Base-by-base conservation (phyloP, 495 filamentous ascomycete species). In the Penicillium bovifimosum region DNA sequence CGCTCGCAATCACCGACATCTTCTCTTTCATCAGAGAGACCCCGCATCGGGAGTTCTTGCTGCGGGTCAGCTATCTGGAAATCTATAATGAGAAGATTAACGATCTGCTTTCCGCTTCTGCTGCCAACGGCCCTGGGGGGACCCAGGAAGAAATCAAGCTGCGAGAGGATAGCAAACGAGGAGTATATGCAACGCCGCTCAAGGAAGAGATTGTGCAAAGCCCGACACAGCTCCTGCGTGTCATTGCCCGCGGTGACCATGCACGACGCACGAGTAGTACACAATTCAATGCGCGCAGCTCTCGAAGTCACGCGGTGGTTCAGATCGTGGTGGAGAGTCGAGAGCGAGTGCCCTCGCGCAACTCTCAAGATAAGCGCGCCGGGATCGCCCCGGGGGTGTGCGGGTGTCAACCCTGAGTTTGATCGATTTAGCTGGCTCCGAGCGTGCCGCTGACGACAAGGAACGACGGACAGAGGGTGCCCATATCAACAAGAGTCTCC, bases 161-260 rank as follows among this genome's bases (percentile, higher is more conserved):
- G 18, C 83, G 93, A 28, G 93, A 98, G 67, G 93, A 98, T 66
- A 87, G 85, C 70, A 97, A 96, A 69, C 78, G 93, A 42, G 95
- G 95, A 10, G 93, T 98, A 4, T 97, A 97, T 73, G 93, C 93
- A 3, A 96, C 84, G 35, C 93, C 93, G 31, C 69, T 98, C 57
- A 97, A 96, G 65, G 93, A 98, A 70, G 93, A 98, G 64, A 98
- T 98, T 61, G 93, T 98, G 18, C 95, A 97, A 64, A 96, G 90
- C 61, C 93, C 93, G 10, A 96, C 92, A 1, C 93, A 98, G 61
- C 80, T 98, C 35, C 78, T 98, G 47, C 82, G 92, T 46, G 95
- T 97, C 11, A 98, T 98, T 62, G 93, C 95, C 35, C 77, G 95
- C 48, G 93, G 93, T 60, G 93, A 98, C 62, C 83, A 93, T 65